These are phyloP conservation scores for Saccharomycopsis babjevae DNA, from an alignment of 805 yeast species.

Conservation along the genomic window DNA sequence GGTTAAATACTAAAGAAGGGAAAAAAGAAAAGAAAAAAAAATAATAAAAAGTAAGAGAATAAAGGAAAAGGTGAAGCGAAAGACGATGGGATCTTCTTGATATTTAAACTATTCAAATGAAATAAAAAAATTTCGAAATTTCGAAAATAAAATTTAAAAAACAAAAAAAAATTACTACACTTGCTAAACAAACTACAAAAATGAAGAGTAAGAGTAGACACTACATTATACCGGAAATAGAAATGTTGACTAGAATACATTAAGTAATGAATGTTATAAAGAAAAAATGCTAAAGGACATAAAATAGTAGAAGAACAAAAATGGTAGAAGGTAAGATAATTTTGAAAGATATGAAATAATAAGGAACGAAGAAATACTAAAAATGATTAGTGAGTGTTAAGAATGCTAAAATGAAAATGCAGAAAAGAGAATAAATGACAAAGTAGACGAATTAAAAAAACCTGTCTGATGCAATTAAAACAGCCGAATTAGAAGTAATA, in stretches of 20 bases:
- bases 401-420: background rate
- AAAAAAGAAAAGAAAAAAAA: constrained; percentile 1
- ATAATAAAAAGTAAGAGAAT: background rate
- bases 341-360: background rate
- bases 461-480: background rate
- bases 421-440: background rate
- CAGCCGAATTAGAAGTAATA: constrained; percentile 8
- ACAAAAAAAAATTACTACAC: background rate
- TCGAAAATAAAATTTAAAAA: background rate
- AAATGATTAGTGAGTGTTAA: background rate
- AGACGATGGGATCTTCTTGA: background rate
- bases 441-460: no score
- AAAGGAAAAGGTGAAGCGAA: background rate
- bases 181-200: background rate
- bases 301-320: no score
- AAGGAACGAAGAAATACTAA: background rate
- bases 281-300: no score
- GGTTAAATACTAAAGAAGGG: constrained; percentile 12
- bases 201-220: no score
- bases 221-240: no score
- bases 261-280: background rate
- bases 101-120: background rate
- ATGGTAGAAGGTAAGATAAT: background rate
- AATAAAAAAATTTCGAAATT: background rate
- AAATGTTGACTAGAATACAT: background rate